Evolutionary conservation across 352 stramenopile genomes (phyloP), one percentile per base, ranked within the genome.

Genomic region (Elongisporangium prolatum): DNA sequence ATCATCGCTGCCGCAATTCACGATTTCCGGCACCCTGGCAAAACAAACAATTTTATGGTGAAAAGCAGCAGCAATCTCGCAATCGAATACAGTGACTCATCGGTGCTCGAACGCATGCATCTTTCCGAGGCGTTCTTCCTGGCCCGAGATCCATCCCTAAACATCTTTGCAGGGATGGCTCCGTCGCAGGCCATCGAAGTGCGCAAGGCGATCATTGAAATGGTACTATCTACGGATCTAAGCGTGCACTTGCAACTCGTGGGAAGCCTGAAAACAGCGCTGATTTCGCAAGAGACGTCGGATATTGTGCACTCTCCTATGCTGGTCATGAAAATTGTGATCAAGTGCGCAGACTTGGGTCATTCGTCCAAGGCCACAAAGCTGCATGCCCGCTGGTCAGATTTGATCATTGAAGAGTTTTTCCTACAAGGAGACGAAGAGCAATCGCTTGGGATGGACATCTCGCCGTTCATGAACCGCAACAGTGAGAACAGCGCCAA

Each of bases 351-450:
- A 8, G 95, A 99, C 65, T 72, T 98, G 22, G 95, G 88, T 14
- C 96, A 98, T 69, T 96, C 88, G 21, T 86, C 88, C 59, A 97
- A 97, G 75, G 69, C 80, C 10, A 80, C 78, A 18, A 76, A 79
- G 48, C 62, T 98, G 5, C 81, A 92, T 55, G 83, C 87, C 24
- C 77, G 87, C 51, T 98, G 93, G 93, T 89, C 89, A 1, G 84
- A 97, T 56, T 62, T 95, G 21, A 96, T 98, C 51, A 90, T 97
- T 48, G 84, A 97, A 65, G 95, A 98, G 67, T 98, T 98, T 60
- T 98, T 97, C 63, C 68, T 86, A 50, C 95, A 98, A 66, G 95
- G 94, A 21, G 94, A 99, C 62, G 83, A 96, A 50, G 95, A 98
- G 61, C 91, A 96, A 53, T 75, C 79, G 28, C 58, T 95, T 0